Percentiles rank a stretch among this genome's conserved stretches.
phyloP scores from a whole-genome alignment of 345 rosid species.

The Heritiera littoralis region DNA sequence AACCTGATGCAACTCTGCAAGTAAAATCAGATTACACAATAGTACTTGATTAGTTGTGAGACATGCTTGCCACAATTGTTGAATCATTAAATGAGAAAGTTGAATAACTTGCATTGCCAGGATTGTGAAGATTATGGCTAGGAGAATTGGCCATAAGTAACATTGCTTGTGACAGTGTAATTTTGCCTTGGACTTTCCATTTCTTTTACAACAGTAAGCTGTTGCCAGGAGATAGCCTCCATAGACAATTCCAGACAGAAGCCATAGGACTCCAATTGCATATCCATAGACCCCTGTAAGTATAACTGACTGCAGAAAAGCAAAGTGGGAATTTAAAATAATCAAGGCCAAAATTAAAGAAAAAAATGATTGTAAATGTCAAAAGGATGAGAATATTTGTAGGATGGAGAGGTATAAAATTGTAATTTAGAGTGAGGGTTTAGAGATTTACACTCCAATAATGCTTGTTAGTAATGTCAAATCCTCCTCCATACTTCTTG shows the following conservation, averaged over 20 bases:
- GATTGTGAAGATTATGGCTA: slow-evolving; percentile 46
- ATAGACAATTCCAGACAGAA: slow-evolving; percentile 46
- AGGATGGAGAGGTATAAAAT: too few species aligned
- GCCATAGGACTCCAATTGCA: slow-evolving; percentile 51
- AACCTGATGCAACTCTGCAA: slow-evolving; percentile 56
- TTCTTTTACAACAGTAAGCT: slow-evolving; percentile 33
- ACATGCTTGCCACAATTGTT: too few species aligned
- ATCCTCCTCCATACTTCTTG: slow-evolving; percentile 67
- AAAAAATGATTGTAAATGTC: too few species aligned
- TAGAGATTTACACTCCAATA: slow-evolving; percentile 67
- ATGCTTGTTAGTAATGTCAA: slow-evolving; percentile 39
- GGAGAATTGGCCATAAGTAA: slow-evolving; percentile 39
- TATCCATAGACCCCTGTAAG: slow-evolving; percentile 66
- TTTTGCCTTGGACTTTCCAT: slow-evolving; percentile 30
- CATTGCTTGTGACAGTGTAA: slow-evolving; percentile 33
- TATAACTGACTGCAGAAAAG: slow-evolving; percentile 50
- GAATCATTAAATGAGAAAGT: background rate
- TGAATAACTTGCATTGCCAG: slow-evolving; percentile 53
- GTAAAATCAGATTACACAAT: background rate
- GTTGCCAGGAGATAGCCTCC: slow-evolving; percentile 34
- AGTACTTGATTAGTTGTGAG: background rate
- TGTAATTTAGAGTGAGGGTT: background rate
- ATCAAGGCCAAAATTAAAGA: too few species aligned
- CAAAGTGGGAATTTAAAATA: too few species aligned
- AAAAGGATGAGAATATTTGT: too few species aligned